Base-by-base conservation (phyloP, 192 early-diverging fungal species). In the Gonapodya prolifera region DNA sequence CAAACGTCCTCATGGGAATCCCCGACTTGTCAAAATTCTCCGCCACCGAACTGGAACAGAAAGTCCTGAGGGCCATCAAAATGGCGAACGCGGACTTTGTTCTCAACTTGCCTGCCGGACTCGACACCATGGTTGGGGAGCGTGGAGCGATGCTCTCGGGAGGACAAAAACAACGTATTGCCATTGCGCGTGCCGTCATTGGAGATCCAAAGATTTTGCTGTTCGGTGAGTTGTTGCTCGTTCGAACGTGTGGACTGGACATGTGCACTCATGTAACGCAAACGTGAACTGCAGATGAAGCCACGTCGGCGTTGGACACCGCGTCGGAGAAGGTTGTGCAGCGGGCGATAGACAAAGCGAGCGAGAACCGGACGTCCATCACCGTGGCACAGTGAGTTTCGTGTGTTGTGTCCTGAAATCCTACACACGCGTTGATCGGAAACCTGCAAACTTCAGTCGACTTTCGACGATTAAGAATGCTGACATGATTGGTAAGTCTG, bases 51-150 rank as follows among this genome's bases (percentile, higher is more conserved):
- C 81, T 32, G 75, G 76, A 82, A 13, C 75, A 73, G 71, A 32
- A 73, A 32, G 71, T 73, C 31, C 31, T 80, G 34, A 76, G 80
- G 31, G 88, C 83, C 0, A 80, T 80, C 61, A 78, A 82, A 70
- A 86, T 91, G 8, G 94, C 90, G 1, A 89, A 93, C 71, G 91
- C 92, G n/a, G 89, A 96, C 79, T 98, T 98, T 78, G 94, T 98
- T 76, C 80, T 81, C 80, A 89, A 91, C 78, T 81, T 97, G 29
- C 95, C 96, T 2, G 82, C 92, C 28, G 89, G 90, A 23, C 94
- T 93, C 80, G 89, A 94, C 70, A 97, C 95, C 2, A 80, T 82
- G 30, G 93, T 96, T 34, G 95, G 96, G 80, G 93, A 96, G 80
- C 82, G 86, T 69, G 92, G 91, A 1, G 87, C 92, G 16, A 73